These are phyloP conservation scores for Polytrichum commune DNA, from an alignment of 225 moss, liverwort and hornwort species.

Conservation along the genomic window DNA sequence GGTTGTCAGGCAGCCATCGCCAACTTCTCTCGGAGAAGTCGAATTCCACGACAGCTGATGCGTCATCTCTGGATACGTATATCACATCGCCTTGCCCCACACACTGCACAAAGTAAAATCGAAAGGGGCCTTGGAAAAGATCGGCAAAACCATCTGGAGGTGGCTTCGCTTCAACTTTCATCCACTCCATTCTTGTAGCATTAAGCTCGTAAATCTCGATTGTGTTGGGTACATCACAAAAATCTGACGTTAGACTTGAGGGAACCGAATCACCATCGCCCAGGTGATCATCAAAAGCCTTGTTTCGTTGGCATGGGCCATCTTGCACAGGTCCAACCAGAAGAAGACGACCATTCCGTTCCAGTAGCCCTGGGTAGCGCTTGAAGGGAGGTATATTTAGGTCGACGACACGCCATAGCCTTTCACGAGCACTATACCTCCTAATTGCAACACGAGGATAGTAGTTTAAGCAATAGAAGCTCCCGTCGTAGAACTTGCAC, in stretches of 20 bases:
- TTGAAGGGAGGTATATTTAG: constrained; percentile 2
- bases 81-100: constrained; percentile 7
- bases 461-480: constrained; percentile 7
- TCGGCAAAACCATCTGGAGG: constrained; percentile 7
- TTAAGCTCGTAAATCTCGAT: constrained; percentile 9
- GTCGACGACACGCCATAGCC: constrained; percentile 1
- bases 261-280: background rate
- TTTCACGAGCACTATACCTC: constrained; percentile 2
- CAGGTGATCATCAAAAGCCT: background rate
- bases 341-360: constrained; percentile 6
- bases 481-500: constrained; percentile 3
- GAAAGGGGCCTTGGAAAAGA: constrained; percentile 6
- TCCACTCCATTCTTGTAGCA: constrained; percentile 9
- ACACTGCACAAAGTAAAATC: constrained; percentile 8
- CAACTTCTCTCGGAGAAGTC: background rate
- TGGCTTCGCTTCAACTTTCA: constrained; percentile 6
- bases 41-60: constrained; percentile 6
- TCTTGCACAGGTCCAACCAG: constrained; percentile 4
- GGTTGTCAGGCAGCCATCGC: constrained; percentile 8
- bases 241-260: background rate
- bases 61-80: constrained; percentile 6
- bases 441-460: constrained; percentile 6
- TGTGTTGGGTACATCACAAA: constrained; percentile 5
- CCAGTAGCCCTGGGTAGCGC: constrained; percentile 5
- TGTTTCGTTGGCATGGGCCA: background rate